A percentile compares a stretch with the other conserved stretches of the same genome.
These are phyloP conservation scores for Musa schizocarpa DNA, from an alignment of 176 grass and related monocot species.

Conservation along the genomic window DNA sequence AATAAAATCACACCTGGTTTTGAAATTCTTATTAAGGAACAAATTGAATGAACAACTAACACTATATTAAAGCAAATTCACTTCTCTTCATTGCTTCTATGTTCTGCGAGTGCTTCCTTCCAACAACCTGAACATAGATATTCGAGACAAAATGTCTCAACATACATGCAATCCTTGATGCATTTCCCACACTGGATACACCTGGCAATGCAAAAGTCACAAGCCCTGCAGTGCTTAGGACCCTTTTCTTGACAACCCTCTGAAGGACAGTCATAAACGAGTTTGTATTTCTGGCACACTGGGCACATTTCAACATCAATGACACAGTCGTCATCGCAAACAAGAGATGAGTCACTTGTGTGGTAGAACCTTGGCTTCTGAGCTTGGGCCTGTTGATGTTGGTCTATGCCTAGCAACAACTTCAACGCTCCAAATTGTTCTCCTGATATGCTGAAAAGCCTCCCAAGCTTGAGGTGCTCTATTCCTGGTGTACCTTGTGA, in stretches of 20 bases:
- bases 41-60: neutral
- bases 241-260: conserved; percentile 34
- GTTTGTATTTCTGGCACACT: conserved; percentile 48
- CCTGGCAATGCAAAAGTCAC: conserved; percentile 57
- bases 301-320: conserved; percentile 90
- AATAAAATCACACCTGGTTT: neutral
- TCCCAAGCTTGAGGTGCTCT: conserved; percentile 54
- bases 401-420: conserved; percentile 48
- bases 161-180: conserved; percentile 35
- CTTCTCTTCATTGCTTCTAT: neutral
- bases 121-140: conserved; percentile 45
- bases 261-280: conserved; percentile 73
- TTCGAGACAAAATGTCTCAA: conserved; percentile 64
- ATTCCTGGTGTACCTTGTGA: conserved; percentile 35
- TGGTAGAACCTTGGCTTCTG: conserved; percentile 40
- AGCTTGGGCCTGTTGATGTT: conserved; percentile 25
- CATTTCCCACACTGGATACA: conserved; percentile 70
- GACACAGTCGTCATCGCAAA: conserved; percentile 38
- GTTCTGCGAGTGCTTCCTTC: neutral
- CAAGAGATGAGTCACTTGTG: conserved; percentile 32
- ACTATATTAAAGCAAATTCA: neutral
- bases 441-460: conserved; percentile 42
- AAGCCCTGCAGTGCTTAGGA: conserved; percentile 47
- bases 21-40: neutral
- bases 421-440: conserved; percentile 48